Percentiles rank a stretch among this genome's conserved stretches.
phyloP scores from a whole-genome alignment of 2,329 filamentous ascomycete genomes.

The Fusarium nelsonii region DNA sequence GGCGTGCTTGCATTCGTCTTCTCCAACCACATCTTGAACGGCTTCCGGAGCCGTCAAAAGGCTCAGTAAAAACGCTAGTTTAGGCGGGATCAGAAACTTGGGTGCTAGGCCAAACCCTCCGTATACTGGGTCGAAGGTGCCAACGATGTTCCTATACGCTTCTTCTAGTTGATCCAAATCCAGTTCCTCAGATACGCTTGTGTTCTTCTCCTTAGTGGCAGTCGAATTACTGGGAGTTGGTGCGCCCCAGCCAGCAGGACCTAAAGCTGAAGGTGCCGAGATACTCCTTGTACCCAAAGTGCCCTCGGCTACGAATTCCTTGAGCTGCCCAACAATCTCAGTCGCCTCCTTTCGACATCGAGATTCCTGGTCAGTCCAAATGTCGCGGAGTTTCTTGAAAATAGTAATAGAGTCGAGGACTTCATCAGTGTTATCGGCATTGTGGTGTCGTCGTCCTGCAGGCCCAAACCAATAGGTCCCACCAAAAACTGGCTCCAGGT shows the following conservation, averaged over 20 bases:
- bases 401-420: constrained; percentile 86
- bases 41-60: constrained; percentile 77
- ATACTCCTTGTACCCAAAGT: constrained; percentile 67
- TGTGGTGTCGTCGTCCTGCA: constrained; percentile 61
- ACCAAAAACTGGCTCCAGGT: constrained; percentile 93
- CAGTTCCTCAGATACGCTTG: constrained; percentile 71
- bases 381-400: constrained; percentile 78
- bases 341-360: constrained; percentile 85
- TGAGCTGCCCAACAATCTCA: constrained; percentile 83
- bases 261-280: constrained; percentile 47
- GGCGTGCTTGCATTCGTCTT: constrained; percentile 78
- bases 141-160: constrained; percentile 82
- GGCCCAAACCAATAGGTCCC: constrained; percentile 96
- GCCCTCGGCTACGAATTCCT: constrained; percentile 90
- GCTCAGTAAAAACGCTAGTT: constrained; percentile 83
- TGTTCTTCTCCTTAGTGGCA: constrained; percentile 39
- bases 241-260: constrained; percentile 50
- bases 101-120: constrained; percentile 86
- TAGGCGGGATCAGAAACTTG: constrained; percentile 91
- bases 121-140: constrained; percentile 81
- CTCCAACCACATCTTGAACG: constrained; percentile 89
- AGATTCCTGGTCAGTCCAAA: constrained; percentile 87
- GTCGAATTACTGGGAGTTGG: constrained; percentile 48
- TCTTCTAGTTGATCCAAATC: constrained; percentile 94
- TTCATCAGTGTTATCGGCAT: constrained; percentile 62